Evolutionary conservation across 1,284 basidiomycete species (phyloP).

Genomic region (Amylostereum chailletii): DNA sequence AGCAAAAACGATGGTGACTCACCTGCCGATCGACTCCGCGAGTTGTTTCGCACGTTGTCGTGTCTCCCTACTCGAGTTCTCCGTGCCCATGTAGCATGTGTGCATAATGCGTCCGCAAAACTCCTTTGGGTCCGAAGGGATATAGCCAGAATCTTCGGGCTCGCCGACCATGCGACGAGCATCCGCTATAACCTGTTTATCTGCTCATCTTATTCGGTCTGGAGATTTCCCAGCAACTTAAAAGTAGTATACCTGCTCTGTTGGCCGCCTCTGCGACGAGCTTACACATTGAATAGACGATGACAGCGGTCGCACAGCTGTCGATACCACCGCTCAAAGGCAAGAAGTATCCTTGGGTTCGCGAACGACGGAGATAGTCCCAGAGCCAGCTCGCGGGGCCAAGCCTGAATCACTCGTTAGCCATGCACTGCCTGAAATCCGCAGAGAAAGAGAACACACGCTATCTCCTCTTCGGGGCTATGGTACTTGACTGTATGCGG

Average conservation of each 20-base stretch:
- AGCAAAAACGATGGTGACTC: constrained; percentile 10
- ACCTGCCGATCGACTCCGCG: constrained; percentile 85
- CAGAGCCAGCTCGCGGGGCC: constrained; percentile 99
- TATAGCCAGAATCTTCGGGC: constrained; percentile 69
- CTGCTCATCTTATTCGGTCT: constrained; percentile 26
- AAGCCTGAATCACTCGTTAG: constrained; percentile 40
- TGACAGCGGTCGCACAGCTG: constrained; percentile 92
- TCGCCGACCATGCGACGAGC: constrained; percentile 86
- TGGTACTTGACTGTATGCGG: constrained; percentile 69
- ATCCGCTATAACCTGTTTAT: constrained; percentile 84
- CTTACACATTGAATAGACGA: constrained; percentile 94
- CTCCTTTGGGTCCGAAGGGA: constrained; percentile 81
- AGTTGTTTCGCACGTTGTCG: constrained; percentile 81
- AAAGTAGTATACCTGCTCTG: constrained; percentile 47
- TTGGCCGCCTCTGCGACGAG: constrained; percentile 73
- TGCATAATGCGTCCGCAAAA: constrained; percentile 88
- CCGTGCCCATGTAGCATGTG: constrained; percentile 99
- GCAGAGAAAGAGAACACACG: constrained; percentile 45
- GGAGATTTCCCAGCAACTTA: no score
- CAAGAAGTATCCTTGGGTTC: constrained; percentile 93
- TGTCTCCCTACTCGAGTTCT: constrained; percentile 89
- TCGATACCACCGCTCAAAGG: constrained; percentile 98
- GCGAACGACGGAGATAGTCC: constrained; percentile 94
- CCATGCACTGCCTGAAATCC: neutral
- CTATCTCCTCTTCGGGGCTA: constrained; percentile 92